Base-by-base conservation (phyloP, 441 rosid genomes). In the Populus hybrid region DNA sequence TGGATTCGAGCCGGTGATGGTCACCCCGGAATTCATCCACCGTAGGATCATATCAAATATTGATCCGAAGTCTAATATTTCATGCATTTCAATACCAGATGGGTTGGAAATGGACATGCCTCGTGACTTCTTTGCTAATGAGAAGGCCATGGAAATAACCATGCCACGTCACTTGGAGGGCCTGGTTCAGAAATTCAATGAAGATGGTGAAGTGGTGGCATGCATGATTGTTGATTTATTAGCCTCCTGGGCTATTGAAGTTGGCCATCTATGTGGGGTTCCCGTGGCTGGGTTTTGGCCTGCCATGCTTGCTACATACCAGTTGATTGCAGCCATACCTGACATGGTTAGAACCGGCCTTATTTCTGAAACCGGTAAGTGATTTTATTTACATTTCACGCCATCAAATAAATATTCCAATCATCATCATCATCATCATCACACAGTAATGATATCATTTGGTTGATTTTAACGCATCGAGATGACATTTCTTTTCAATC, bases 251-350 rank as follows among this genome's bases (percentile, higher is more conserved):
- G 96, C 97, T 7, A 79, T 86, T 6, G 83, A 81, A 76, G 96
- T 92, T 38, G 94, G 84, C 24, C 77, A 78, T 21, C 85, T 83
- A 2, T 89, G 94, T 42, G 82, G 87, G 7, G 83, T 91, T 73
- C 86, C 89, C 0, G 88, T 80, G 0, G 91, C 90, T 0, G 97
- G 98, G 11, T 90, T 91, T 76, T 94, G 96, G 93, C 87, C 97
- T 1, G 96, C 85, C 32, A 89, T 89, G 94, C 78, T 85, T 1
- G 88, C 93, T 5, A 83, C 92, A 21, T 91, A 88, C 78, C 80
- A 81, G 46, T 64, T 92, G 79, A 84, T 94, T 34, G 77, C 82
- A 1, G 86, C 89, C 74, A 90, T 94, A 19, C 98, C 97, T 1
- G 88, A 88, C 14, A 78, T 94, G 87, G 26, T 88, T 67, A 79